These are phyloP conservation scores for Lolium multiflorum DNA, from an alignment of 176 grass and related monocot genomes.

Conservation along the genomic window DNA sequence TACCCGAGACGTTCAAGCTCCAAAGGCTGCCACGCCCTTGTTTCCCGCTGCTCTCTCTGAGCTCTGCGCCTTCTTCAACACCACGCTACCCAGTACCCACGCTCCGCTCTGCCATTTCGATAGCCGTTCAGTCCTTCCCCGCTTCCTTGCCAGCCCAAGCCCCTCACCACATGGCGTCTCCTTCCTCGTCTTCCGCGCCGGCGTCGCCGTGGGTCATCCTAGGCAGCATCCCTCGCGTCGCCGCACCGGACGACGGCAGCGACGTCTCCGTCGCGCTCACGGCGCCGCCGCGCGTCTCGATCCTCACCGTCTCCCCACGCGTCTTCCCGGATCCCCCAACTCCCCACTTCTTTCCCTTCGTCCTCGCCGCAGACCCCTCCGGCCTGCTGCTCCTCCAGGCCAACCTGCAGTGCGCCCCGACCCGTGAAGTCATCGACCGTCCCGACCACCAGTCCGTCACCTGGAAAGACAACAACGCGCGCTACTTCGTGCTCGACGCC, in stretches of 20 bases:
- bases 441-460: neutral
- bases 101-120: neutral
- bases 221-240: neutral
- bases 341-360: neutral
- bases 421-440: neutral
- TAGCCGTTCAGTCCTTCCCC: neutral
- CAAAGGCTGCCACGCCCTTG: no score
- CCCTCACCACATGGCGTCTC: neutral
- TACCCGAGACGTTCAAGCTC: no score
- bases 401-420: neutral
- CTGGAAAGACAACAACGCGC: neutral
- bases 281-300: slow-evolving; percentile 1
- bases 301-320: neutral
- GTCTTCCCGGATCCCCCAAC: neutral
- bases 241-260: neutral
- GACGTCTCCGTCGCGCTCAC: slow-evolving; percentile 4
- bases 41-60: no score
- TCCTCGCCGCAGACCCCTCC: neutral
- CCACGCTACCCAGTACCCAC: neutral
- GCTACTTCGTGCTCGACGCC: neutral
- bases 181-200: neutral
- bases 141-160: neutral
- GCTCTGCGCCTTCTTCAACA: no score
- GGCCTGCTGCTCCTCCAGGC: slow-evolving; percentile 6
- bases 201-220: neutral